Conservation (phyloP, 208 protist genomes). For the Strigomonas galati region DNA sequence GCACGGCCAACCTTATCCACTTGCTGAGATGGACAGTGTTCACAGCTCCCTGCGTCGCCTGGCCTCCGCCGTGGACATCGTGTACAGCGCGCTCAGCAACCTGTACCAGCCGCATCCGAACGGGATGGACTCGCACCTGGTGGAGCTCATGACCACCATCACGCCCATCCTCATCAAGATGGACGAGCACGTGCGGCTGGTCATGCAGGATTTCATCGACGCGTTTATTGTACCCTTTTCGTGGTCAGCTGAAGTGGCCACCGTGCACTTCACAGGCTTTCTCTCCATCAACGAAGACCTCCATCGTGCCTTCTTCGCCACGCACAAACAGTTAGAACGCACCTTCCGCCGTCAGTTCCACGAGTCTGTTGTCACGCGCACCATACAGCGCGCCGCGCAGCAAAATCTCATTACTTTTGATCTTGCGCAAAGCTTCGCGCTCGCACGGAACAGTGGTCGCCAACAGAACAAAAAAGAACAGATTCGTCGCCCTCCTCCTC, state of each 20-base stretch:
- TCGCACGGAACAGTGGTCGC: too few relatives aligned
- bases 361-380: conserved; percentile 7
- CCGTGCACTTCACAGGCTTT: conserved; percentile 35
- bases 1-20: conserved; percentile 45
- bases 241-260: conserved; percentile 26
- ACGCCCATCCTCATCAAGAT: conserved; percentile 38
- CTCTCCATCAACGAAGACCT: conserved; percentile 30
- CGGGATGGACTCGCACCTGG: too few relatives aligned
- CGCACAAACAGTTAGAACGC: conserved; percentile 26
- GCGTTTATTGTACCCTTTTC: conserved; percentile 32
- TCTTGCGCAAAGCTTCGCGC: too few relatives aligned
- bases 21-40: conserved; percentile 36
- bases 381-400: conserved; percentile 3
- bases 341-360: conserved; percentile 24
- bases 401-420: conserved; percentile 5
- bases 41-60: conserved; percentile 53
- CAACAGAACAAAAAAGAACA: too few relatives aligned
- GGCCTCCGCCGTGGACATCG: conserved; percentile 48
- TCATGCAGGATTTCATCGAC: conserved; percentile 53
- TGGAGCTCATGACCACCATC: conserved; percentile 22
- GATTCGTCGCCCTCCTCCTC: too few relatives aligned
- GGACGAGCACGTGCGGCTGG: conserved; percentile 17
- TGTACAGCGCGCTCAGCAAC: too few relatives aligned
- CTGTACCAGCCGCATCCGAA: too few relatives aligned
- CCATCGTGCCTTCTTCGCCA: conserved; percentile 27